These are phyloP conservation scores for Saposhnikovia divaricata DNA, from an alignment of 129 eudicot species.

Conservation along the genomic window DNA sequence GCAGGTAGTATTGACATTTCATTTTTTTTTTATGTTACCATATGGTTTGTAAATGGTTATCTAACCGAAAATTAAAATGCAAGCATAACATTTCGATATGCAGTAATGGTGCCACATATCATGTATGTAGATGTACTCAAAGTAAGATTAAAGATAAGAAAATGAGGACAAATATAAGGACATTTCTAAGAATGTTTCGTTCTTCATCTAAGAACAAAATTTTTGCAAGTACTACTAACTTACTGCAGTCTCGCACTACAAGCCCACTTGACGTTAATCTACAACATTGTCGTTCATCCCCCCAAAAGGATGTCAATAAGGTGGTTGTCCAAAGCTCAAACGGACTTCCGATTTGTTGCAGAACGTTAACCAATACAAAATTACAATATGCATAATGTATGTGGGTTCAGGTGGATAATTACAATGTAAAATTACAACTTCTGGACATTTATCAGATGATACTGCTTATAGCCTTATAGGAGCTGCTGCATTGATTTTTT, in stretches of 20 bases:
- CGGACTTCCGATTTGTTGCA: background rate
- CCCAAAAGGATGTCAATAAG: background rate
- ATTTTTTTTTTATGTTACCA: background rate
- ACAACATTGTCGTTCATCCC: background rate
- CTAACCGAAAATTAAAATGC: background rate
- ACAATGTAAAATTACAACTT: background rate
- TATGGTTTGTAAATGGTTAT: background rate
- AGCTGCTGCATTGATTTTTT: background rate
- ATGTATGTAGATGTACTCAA: background rate
- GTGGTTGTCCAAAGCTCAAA: background rate
- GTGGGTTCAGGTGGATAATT: background rate
- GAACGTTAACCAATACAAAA: background rate
- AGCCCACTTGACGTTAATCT: background rate
- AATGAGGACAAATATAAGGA: background rate
- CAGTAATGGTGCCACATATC: background rate
- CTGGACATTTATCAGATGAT: background rate
- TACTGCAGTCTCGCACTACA: background rate
- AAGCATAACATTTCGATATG: background rate
- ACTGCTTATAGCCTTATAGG: background rate
- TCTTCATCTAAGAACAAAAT: background rate
- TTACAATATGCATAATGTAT: background rate
- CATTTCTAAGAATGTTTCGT: background rate
- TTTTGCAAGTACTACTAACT: background rate
- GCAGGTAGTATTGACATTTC: slow-evolving; percentile 36
- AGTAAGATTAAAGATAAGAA: background rate